These are phyloP conservation scores for Candida maesae DNA, from an alignment of 805 yeast species.

Conservation along the genomic window DNA sequence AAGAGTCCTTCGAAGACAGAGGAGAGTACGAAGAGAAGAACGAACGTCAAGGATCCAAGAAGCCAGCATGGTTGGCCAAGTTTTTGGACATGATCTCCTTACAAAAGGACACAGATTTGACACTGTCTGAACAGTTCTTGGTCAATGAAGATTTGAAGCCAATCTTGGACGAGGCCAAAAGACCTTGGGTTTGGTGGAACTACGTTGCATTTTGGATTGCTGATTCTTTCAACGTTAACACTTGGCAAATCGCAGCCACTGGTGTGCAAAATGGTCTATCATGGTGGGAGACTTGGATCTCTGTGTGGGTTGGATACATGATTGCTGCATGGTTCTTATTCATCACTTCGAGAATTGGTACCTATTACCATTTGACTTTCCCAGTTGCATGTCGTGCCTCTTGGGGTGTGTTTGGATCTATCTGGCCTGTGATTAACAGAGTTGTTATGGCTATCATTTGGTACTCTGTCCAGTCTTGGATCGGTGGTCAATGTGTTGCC, in stretches of 20 bases:
- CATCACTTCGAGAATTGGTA: slow-evolving; percentile 71
- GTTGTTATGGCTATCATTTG: slow-evolving; percentile 85
- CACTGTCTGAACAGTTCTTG: slow-evolving; percentile 61
- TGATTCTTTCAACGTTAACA: slow-evolving; percentile 84
- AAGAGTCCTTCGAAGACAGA: slow-evolving; percentile 10
- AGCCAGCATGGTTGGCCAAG: slow-evolving; percentile 8
- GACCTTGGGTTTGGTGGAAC: slow-evolving; percentile 84
- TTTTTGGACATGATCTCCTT: slow-evolving; percentile 16
- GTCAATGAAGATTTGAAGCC: slow-evolving; percentile 77
- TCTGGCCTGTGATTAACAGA: slow-evolving; percentile 87
- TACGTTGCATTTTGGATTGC: slow-evolving; percentile 84
- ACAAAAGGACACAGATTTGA: slow-evolving; percentile 32
- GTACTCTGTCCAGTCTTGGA: slow-evolving; percentile 84
- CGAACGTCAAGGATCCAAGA: too few species aligned
- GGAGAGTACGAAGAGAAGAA: background rate
- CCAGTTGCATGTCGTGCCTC: slow-evolving; percentile 80
- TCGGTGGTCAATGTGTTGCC: slow-evolving; percentile 81
- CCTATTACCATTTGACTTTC: slow-evolving; percentile 77
- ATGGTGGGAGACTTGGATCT: slow-evolving; percentile 91
- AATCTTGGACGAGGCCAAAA: slow-evolving; percentile 57
- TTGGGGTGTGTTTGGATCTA: slow-evolving; percentile 84
- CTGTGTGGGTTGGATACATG: slow-evolving; percentile 82
- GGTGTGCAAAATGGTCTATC: slow-evolving; percentile 74
- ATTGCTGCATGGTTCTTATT: slow-evolving; percentile 68
- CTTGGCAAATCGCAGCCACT: slow-evolving; percentile 90